Percentiles rank a stretch among this genome's conserved stretches.
Evolutionary conservation across 2,329 filamentous ascomycete genomes (phyloP).

Genomic region (Fonsecaea monophora): DNA sequence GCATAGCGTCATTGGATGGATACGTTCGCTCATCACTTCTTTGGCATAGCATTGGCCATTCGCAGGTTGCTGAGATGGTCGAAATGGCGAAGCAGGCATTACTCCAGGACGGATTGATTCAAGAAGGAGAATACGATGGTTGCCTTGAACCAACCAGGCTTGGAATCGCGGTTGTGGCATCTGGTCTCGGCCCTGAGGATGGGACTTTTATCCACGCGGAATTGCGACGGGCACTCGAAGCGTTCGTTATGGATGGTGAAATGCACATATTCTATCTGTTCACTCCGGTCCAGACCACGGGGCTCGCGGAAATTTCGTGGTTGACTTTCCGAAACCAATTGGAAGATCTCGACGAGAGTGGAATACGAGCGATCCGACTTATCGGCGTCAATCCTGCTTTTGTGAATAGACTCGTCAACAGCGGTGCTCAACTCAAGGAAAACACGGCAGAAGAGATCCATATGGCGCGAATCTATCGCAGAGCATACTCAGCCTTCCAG

Average conservation of each 20-base stretch:
- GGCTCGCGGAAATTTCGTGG: slow-evolving; percentile 69
- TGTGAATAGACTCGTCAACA: slow-evolving; percentile 71
- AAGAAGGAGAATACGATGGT: slow-evolving; percentile 50
- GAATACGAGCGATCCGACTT: slow-evolving; percentile 70
- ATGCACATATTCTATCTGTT: slow-evolving; percentile 81
- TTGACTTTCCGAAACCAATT: slow-evolving; percentile 74
- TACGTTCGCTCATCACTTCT: slow-evolving; percentile 73
- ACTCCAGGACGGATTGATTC: slow-evolving; percentile 62
- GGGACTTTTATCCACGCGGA: slow-evolving; percentile 76
- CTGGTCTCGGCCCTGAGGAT: slow-evolving; percentile 75
- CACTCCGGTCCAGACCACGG: slow-evolving; percentile 68
- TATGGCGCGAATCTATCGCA: slow-evolving; percentile 68
- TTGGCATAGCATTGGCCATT: slow-evolving; percentile 59
- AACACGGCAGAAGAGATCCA: slow-evolving; percentile 66
- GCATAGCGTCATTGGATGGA: slow-evolving; percentile 68
- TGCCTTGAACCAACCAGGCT: slow-evolving; percentile 64
- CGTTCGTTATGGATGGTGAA: slow-evolving; percentile 81
- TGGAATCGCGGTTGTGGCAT: slow-evolving; percentile 74
- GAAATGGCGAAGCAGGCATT: slow-evolving; percentile 67
- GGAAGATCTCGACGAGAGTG: slow-evolving; percentile 73
- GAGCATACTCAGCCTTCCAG: slow-evolving; percentile 77
- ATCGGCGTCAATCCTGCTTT: slow-evolving; percentile 72
- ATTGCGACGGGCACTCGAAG: slow-evolving; percentile 68
- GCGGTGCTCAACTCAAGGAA: slow-evolving; percentile 67
- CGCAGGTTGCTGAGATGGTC: slow-evolving; percentile 61